These are phyloP conservation scores for Xylaria sp. DNA, from an alignment of 2,329 filamentous ascomycete species.

Conservation along the genomic window DNA sequence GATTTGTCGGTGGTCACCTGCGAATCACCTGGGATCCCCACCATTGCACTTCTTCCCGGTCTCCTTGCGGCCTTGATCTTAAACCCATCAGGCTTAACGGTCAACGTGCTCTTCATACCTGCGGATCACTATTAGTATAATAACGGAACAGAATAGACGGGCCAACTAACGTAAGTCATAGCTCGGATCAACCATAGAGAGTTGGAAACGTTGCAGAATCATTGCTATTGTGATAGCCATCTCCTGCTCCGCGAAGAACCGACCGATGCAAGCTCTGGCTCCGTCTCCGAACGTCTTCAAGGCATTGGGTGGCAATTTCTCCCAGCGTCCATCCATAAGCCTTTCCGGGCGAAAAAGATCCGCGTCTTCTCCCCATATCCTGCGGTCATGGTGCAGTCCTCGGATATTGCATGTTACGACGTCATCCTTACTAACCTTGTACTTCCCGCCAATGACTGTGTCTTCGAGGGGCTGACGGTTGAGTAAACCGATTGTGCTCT, in stretches of 20 bases:
- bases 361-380: conserved; percentile 65
- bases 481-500: conserved; percentile 60
- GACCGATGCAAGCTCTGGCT: conserved; percentile 61
- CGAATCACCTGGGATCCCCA: conserved; percentile 18
- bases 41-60: conserved; percentile 4
- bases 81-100: conserved; percentile 72
- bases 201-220: conserved; percentile 76
- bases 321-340: conserved; percentile 65
- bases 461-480: conserved; percentile 53
- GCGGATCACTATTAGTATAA: neutral
- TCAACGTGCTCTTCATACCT: conserved; percentile 63
- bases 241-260: conserved; percentile 65
- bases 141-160: neutral
- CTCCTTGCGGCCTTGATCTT: conserved; percentile 63
- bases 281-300: conserved; percentile 67
- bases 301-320: conserved; percentile 51
- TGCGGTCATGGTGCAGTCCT: conserved; percentile 64
- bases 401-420: conserved; percentile 56
- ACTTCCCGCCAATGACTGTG: conserved; percentile 62
- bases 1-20: neutral
- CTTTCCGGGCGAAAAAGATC: conserved; percentile 68
- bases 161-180: conserved; percentile 59
- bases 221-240: conserved; percentile 60
- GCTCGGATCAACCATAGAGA: conserved; percentile 68
- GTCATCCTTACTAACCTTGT: conserved; percentile 58